Base-by-base conservation (phyloP, 2,329 filamentous ascomycete genomes). In the Colletotrichum sp. region DNA sequence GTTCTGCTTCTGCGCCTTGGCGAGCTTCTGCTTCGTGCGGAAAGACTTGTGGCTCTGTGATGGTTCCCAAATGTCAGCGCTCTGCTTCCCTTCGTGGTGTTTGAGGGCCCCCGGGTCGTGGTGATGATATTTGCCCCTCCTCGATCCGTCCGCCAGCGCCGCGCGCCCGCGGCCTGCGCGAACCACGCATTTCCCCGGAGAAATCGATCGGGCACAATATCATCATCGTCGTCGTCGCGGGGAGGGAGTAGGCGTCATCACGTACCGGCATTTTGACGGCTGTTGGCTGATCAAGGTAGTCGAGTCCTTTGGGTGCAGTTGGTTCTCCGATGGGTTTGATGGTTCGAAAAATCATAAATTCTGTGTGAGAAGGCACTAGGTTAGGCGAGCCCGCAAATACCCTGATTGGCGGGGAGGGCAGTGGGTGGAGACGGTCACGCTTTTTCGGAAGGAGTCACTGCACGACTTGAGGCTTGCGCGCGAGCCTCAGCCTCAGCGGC, bases 11-110 rank as follows among this genome's bases (percentile, higher is more conserved):
- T 99, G 96, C 88, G 97, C 97, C 93, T 96, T 98, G 87, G 97
- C 97, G 92, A 99, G 96, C 97, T 99, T 99, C 90, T 98, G 94
- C 96, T 99, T 99, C 90, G 96, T 98, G 89, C 96, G 95, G 96
- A 99, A 99, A 88, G 96, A 95, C 94, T 99, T 99, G 92, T 99
- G 96, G 94, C 94, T 96, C 96, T 99, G 88, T 86, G 70, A n/a
- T 60, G 30, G n/a, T 61, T 60, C n/a, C 8, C 10, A 52, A 67
- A 32, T 13, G 70, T 77, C 63, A 74, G 76, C 67, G 43, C 48
- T 66, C 67, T 67, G 61, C 30, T 77, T 48, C 24, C 30, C n/a
- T 60, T 9, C 5, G 58, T 43, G 16, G 12, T 34, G 24, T 52
- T 30, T 57, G 36, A 43, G 32, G 28, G 24, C 26, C n/a, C 36